Evolutionary conservation across 768 basidiomycete genomes (phyloP), one percentile per base, ranked within the genome.

Genomic region (Mycena filopes): DNA sequence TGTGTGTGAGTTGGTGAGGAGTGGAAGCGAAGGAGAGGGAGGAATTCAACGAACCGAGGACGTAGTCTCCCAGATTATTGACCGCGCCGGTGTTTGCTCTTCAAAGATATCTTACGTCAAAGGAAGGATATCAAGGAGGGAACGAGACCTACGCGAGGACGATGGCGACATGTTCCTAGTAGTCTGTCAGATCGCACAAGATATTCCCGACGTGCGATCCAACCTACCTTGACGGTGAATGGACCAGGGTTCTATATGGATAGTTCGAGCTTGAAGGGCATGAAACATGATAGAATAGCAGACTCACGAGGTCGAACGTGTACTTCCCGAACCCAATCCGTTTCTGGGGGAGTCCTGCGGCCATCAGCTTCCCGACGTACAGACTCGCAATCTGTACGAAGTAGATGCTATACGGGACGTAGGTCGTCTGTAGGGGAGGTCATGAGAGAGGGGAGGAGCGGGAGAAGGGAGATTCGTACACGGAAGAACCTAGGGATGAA

Each of bases 141-240:
- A n/a, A n/a, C n/a, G n/a, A n/a, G n/a, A n/a, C n/a, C n/a, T n/a
- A 74, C 73, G 73, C 71, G 13, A 74, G 36, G 16, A 74, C 70
- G n/a, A 74, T 70, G 10, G 71, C 70, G 23, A 74, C 71, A 53
- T 74, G 73, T 62, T 74, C 73, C 64, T 68, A 16, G 12, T 7
- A 6, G 12, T 33, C 12, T 10, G 20, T 29, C 26, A 25, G 21
- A 31, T 9, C 11, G 10, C 1, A 11, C 28, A 3, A 11, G 25
- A 54, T 28, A 53, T 42, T n/a, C 11, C n/a, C n/a, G n/a, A n/a
- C n/a, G n/a, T n/a, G 23, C 20, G 55, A 29, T 16, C 4, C n/a
- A 16, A 48, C 42, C 16, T 29, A 64, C 66, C 21, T 74, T 74
- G 64, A 74, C 40, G 12, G 67, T 49, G 50, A 74, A 74, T 0